phyloP scores from a whole-genome alignment of 306 rosid genomes.

The Gynostemma pentaphyllum region DNA sequence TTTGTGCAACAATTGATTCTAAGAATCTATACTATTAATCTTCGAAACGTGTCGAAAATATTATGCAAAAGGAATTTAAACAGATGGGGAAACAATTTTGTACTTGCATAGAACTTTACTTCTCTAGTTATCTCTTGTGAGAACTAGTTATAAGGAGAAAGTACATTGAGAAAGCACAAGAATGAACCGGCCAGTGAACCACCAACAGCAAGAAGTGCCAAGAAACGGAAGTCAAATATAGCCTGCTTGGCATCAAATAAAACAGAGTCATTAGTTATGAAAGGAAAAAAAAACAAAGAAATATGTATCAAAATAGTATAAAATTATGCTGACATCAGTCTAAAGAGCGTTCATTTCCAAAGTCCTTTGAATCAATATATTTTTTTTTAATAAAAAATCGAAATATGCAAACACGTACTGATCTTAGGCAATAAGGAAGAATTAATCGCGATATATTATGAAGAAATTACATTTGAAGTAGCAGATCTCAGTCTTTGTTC shows the following conservation, averaged over 20 bases:
- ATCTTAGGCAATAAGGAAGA: too few relatives aligned
- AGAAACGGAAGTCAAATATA: conserved; percentile 88
- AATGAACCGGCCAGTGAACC: conserved; percentile 96
- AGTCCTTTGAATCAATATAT: too few relatives aligned
- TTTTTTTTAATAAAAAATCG: too few relatives aligned
- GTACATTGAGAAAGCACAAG: conserved; percentile 90
- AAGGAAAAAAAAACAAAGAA: neutral
- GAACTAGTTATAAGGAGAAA: conserved; percentile 14
- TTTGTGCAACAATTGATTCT: neutral
- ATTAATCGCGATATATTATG: too few relatives aligned
- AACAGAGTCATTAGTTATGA: neutral
- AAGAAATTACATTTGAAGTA: too few relatives aligned
- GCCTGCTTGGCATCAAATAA: conserved; percentile 37
- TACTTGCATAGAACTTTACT: neutral
- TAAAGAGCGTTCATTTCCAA: too few relatives aligned
- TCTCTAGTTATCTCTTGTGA: neutral
- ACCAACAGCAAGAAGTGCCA: conserved; percentile 86
- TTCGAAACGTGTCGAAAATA: neutral
- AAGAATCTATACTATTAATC: neutral
- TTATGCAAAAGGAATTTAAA: neutral
- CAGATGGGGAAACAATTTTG: neutral
- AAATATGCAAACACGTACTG: too few relatives aligned
- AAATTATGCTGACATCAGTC: too few relatives aligned
- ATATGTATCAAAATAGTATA: too few relatives aligned
- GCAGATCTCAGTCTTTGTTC: too few relatives aligned